Conservation (phyloP, 106 monocot genomes). For the Ottelia alismoides region DNA sequence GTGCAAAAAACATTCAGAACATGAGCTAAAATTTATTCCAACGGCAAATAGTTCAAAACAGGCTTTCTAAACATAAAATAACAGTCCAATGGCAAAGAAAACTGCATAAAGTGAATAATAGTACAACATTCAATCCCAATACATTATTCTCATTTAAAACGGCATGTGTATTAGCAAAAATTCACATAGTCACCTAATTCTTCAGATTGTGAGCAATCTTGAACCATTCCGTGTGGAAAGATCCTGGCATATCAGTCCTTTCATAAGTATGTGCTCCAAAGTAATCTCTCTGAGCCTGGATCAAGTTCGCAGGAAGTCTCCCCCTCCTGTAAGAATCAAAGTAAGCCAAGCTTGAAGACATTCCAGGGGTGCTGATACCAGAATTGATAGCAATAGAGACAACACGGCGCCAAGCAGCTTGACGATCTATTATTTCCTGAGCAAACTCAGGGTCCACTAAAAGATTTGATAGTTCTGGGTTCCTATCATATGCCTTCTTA, state of each 20-base stretch:
- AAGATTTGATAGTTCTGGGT: slow-evolving; percentile 9
- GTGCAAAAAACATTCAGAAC: too few species aligned
- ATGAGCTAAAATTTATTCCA: too few species aligned
- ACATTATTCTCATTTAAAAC: too few species aligned
- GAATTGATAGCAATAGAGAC: slow-evolving; percentile 3
- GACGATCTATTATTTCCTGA: slow-evolving; percentile 12
- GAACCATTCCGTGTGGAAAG: slow-evolving; percentile 23
- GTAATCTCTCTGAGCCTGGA: slow-evolving; percentile 26
- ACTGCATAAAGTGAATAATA: too few species aligned
- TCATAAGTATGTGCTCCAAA: slow-evolving; percentile 25
- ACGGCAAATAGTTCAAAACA: too few species aligned
- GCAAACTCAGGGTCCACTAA: slow-evolving; percentile 23
- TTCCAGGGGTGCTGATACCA: slow-evolving; percentile 9
- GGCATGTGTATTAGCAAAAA: too few species aligned
- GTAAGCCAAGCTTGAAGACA: slow-evolving; percentile 16
- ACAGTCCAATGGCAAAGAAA: too few species aligned
- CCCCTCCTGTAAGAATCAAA: slow-evolving; percentile 17
- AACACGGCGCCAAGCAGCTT: slow-evolving; percentile 17
- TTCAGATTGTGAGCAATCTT: slow-evolving; percentile 14
- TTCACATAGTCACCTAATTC: too few species aligned
- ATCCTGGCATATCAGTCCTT: slow-evolving; percentile 15
- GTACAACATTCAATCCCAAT: too few species aligned
- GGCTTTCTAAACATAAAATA: too few species aligned
- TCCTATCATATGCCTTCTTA: slow-evolving; percentile 15
- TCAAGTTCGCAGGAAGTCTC: slow-evolving; percentile 17